A percentile compares a stretch with the other conserved stretches of the same genome.
Conservation (phyloP, 345 rosid genomes). For the Mallotus nudiflorus region DNA sequence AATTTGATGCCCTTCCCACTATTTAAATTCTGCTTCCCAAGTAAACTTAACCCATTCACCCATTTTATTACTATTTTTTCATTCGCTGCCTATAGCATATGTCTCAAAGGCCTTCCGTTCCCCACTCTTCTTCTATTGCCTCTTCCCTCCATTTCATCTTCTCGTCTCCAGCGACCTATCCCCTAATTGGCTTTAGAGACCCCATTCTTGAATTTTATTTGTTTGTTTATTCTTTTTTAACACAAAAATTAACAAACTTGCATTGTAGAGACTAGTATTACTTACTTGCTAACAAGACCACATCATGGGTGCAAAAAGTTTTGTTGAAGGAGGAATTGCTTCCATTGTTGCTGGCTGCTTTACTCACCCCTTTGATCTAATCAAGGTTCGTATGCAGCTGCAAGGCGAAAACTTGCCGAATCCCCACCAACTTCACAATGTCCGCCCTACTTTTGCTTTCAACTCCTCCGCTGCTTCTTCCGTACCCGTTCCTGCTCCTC, state of each 20-base stretch:
- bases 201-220: no score
- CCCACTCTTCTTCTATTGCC: conserved; percentile 69
- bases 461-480: conserved; percentile 42
- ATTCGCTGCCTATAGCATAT: conserved; percentile 52
- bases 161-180: conserved; percentile 62
- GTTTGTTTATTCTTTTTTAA: neutral
- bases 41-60: no score
- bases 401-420: conserved; percentile 57
- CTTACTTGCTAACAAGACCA: neutral
- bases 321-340: conserved; percentile 75
- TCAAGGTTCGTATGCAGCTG: conserved; percentile 83
- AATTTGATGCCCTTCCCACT: no score
- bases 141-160: conserved; percentile 62
- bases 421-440: conserved; percentile 24
- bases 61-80: no score
- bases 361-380: conserved; percentile 83
- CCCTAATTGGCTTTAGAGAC: conserved; percentile 53
- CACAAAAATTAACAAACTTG: no score
- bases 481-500: conserved; percentile 26
- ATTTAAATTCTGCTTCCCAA: no score
- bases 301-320: conserved; percentile 76
- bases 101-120: conserved; percentile 76
- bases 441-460: conserved; percentile 59
- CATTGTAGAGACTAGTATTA: neutral
- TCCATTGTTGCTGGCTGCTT: conserved; percentile 76